These are phyloP conservation scores for Ogataea naganishii DNA, from an alignment of 805 yeast genomes.

Conservation along the genomic window DNA sequence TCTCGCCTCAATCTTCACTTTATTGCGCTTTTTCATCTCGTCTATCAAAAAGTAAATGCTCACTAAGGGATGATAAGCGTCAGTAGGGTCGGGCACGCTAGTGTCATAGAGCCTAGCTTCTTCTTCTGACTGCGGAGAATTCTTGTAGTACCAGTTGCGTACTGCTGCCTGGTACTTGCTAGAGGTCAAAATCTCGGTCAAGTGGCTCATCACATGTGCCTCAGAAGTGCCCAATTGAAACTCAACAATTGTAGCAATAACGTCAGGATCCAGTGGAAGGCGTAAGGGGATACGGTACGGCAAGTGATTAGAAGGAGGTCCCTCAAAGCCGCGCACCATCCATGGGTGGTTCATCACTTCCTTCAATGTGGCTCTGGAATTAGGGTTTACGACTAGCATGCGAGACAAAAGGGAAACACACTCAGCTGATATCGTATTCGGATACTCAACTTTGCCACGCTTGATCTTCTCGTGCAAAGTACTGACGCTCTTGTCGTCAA, in stretches of 20 bases:
- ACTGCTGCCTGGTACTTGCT: conserved; percentile 57
- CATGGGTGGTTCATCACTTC: conserved; percentile 88
- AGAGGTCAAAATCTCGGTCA: conserved; percentile 51
- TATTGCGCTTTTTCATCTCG: conserved; percentile 71
- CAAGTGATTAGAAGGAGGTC: conserved; percentile 57
- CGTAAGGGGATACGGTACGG: conserved; percentile 73
- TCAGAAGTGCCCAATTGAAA: conserved; percentile 66
- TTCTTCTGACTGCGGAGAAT: conserved; percentile 24
- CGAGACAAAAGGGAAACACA: conserved; percentile 73
- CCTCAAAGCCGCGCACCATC: conserved; percentile 86
- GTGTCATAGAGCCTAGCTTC: conserved; percentile 13
- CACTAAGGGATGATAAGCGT: conserved; percentile 79
- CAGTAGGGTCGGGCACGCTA: conserved; percentile 63
- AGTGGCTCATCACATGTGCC: conserved; percentile 44
- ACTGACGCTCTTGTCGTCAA: conserved; percentile 90
- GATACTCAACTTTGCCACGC: conserved; percentile 87
- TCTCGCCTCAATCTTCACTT: conserved; percentile 43
- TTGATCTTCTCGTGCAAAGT: conserved; percentile 91
- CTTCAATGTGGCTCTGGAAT: conserved; percentile 64
- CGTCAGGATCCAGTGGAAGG: conserved; percentile 57
- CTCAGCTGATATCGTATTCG: conserved; percentile 68
- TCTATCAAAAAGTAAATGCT: conserved; percentile 81
- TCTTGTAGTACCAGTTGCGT: conserved; percentile 49
- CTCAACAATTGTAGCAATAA: conserved; percentile 66
- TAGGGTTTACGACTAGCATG: conserved; percentile 89